Evolutionary conservation across 2,329 filamentous ascomycete species (phyloP).

Genomic region (Phyllosticta citriasiana): DNA sequence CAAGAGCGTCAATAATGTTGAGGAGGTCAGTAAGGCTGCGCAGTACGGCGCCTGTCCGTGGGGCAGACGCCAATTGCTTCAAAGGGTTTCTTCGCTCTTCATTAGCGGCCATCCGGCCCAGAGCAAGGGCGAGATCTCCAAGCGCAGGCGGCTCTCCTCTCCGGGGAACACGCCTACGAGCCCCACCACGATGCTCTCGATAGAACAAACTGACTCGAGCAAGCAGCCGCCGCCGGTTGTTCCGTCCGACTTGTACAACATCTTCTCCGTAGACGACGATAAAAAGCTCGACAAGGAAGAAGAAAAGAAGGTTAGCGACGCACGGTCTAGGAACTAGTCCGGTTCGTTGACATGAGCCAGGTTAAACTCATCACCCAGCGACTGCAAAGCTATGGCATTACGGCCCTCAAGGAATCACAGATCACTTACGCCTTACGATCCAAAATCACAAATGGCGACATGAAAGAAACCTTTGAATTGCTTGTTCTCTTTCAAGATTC

Average conservation of each 20-base stretch:
- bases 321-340: slow-evolving; percentile 15
- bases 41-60: not conserved
- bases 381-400: slow-evolving; percentile 44
- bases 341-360: slow-evolving; percentile 18
- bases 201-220: not conserved
- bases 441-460: slow-evolving; percentile 56
- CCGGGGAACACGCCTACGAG: not conserved
- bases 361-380: slow-evolving; percentile 44
- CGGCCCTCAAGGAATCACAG: slow-evolving; percentile 51
- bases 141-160: not conserved
- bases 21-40: slow-evolving; percentile 7
- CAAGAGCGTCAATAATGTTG: slow-evolving; percentile 9
- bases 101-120: not conserved
- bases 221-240: slow-evolving; percentile 7
- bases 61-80: slow-evolving; percentile 2
- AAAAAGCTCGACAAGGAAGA: slow-evolving; percentile 48
- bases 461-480: slow-evolving; percentile 65
- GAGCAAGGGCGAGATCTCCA: not conserved
- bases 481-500: slow-evolving; percentile 72
- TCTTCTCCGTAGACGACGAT: slow-evolving; percentile 54
- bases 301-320: slow-evolving; percentile 35
- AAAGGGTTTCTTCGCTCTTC: slow-evolving; percentile 2
- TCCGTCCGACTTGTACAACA: slow-evolving; percentile 45
- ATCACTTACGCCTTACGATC: slow-evolving; percentile 51
- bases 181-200: not conserved